phyloP scores from a whole-genome alignment of 2,329 filamentous ascomycete genomes.

The Zymoseptoria passerinii region DNA sequence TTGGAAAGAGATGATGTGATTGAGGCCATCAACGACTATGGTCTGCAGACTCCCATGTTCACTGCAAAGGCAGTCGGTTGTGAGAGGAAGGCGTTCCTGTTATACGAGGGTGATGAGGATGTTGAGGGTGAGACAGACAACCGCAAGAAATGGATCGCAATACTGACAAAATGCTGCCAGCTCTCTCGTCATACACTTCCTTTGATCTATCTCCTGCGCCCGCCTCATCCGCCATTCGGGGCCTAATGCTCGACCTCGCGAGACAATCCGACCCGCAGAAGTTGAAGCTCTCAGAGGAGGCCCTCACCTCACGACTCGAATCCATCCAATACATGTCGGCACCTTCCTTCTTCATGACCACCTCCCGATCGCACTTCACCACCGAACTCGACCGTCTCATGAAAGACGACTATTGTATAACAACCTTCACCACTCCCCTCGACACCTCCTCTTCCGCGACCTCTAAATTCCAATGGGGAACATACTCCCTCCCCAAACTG shows the following conservation, averaged over 20 bases:
- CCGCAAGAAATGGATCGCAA: neutral
- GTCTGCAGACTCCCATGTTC: constrained; percentile 36
- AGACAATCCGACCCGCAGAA: constrained; percentile 18
- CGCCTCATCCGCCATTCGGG: constrained; percentile 13
- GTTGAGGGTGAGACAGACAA: constrained; percentile 1
- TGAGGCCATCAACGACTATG: constrained; percentile 40
- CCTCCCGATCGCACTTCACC: constrained; percentile 1
- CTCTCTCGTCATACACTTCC: constrained; percentile 13
- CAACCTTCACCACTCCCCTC: constrained; percentile 15
- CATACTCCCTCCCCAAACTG: constrained; percentile 25
- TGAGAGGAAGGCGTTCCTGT: constrained; percentile 17
- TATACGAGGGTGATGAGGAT: constrained; percentile 20
- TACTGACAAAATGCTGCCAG: constrained; percentile 5
- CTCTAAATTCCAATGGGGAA: constrained; percentile 25
- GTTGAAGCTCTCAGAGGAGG: constrained; percentile 9
- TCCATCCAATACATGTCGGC: constrained; percentile 1
- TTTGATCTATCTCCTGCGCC: constrained; percentile 24
- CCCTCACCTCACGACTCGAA: constrained; percentile 3
- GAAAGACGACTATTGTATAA: constrained; percentile 14
- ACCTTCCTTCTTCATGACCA: constrained; percentile 13
- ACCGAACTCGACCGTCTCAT: constrained; percentile 12
- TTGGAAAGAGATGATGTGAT: constrained; percentile 35
- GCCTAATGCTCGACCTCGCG: constrained; percentile 25
- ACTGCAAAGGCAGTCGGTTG: constrained; percentile 16
- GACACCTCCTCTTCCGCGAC: constrained; percentile 8